Evolutionary conservation across 345 rosid genomes (phyloP).

Genomic region (Populus davidiana): DNA sequence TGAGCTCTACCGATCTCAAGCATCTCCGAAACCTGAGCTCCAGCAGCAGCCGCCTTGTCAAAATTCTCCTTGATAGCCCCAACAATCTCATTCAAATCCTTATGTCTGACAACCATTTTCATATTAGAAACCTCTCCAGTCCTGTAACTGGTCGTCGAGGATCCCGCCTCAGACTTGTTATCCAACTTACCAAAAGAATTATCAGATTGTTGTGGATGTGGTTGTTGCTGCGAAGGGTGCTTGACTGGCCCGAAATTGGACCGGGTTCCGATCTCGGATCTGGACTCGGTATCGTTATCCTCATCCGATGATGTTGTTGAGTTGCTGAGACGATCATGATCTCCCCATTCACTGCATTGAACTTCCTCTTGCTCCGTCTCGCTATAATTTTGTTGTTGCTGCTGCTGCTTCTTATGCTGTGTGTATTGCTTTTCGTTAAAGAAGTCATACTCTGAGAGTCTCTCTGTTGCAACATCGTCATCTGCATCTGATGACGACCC

Average conservation of each 20-base stretch:
- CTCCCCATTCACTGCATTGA: conserved; percentile 95
- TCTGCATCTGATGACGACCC: conserved; percentile 3
- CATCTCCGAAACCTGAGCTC: conserved; percentile 79
- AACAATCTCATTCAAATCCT: conserved; percentile 86
- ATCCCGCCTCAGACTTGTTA: conserved; percentile 48
- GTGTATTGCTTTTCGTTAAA: conserved; percentile 19
- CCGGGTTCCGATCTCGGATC: conserved; percentile 69
- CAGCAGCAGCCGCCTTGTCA: conserved; percentile 75
- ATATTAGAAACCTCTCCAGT: conserved; percentile 51
- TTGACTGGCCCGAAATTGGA: conserved; percentile 49
- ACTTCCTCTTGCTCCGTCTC: conserved; percentile 92
- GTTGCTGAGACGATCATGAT: conserved; percentile 55
- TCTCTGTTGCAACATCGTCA: conserved; percentile 34
- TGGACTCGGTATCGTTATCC: conserved; percentile 44
- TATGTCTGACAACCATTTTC: conserved; percentile 89
- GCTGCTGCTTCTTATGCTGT: not conserved
- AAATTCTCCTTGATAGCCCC: conserved; percentile 79
- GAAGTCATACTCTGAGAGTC: conserved; percentile 61
- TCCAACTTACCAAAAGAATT: conserved; percentile 24
- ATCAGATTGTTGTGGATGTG: conserved; percentile 8
- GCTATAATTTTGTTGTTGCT: conserved; percentile 7
- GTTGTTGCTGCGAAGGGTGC: conserved; percentile 15
- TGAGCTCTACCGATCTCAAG: conserved; percentile 84
- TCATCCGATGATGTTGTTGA: conserved; percentile 51
- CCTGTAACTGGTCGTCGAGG: conserved; percentile 51